Conservation (phyloP, 345 rosid genomes). For the Citrus inodora region DNA sequence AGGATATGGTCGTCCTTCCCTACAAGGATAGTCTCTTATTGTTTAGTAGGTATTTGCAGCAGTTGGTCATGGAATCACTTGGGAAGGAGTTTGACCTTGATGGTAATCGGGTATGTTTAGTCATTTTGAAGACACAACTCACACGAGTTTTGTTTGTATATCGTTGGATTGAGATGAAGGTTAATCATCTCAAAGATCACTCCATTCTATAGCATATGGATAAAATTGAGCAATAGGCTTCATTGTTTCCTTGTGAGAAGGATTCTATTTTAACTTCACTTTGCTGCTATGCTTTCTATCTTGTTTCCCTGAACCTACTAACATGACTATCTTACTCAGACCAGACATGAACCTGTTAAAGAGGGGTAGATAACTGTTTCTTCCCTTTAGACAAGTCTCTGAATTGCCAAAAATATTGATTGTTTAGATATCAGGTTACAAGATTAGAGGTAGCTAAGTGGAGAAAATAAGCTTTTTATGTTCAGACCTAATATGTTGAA, state of each 20-base stretch:
- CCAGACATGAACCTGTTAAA: neutral
- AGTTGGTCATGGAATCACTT: conserved; percentile 97
- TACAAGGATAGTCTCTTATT: conserved; percentile 94
- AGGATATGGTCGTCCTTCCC: conserved; percentile 99
- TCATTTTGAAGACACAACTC: neutral
- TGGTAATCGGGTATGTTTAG: conserved; percentile 74
- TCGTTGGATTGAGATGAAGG: neutral
- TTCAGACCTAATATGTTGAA: neutral
- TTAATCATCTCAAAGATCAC: conserved; percentile 7
- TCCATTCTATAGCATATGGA: neutral
- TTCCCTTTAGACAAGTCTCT: neutral
- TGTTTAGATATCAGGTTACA: neutral
- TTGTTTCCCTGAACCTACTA: neutral
- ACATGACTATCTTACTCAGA: neutral
- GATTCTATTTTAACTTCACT: neutral
- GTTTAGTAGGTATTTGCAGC: conserved; percentile 93
- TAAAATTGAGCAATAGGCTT: neutral
- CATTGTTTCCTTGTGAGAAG: neutral
- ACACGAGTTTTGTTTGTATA: neutral
- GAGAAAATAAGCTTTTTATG: neutral
- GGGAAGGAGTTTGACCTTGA: conserved; percentile 98
- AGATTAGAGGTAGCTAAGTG: neutral
- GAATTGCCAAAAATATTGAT: neutral
- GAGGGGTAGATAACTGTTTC: neutral
- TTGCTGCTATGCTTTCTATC: neutral